phyloP scores from a whole-genome alignment of 202 grass and related monocot species.

The Bolboschoenoplectus hybrid region DNA sequence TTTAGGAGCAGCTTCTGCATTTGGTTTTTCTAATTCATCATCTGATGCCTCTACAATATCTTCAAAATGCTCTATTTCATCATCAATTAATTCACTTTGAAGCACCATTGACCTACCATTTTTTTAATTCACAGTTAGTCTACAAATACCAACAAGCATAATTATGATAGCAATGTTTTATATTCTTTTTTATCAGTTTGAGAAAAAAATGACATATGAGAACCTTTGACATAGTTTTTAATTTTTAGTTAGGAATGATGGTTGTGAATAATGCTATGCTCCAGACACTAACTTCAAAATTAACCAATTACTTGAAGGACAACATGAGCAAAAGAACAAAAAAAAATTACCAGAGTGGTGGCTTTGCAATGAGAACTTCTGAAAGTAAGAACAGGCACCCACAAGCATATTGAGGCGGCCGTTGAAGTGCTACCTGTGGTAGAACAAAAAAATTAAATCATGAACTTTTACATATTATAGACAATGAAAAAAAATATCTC shows the following conservation, averaged over 20 bases:
- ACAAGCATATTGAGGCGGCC: constrained; percentile 88
- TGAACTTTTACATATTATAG: not conserved
- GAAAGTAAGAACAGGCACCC: constrained; percentile 94
- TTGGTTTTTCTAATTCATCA: constrained; percentile 40
- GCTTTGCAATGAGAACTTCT: constrained; percentile 83
- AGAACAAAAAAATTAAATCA: constrained; percentile 29
- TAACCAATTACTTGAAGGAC: not conserved
- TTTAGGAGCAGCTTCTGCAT: constrained; percentile 42
- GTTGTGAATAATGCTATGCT: not conserved
- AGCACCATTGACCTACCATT: constrained; percentile 68
- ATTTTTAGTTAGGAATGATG: not conserved
- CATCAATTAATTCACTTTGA: constrained; percentile 91
- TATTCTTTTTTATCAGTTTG: not conserved
- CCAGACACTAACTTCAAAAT: constrained; percentile 33
- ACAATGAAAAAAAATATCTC: not conserved
- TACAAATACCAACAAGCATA: not conserved
- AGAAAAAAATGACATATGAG: not conserved
- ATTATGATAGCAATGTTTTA: not conserved
- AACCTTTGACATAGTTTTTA: not conserved
- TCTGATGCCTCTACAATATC: constrained; percentile 70
- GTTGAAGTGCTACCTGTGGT: constrained; percentile 80
- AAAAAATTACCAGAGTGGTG: constrained; percentile 78
- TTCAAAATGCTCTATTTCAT: constrained; percentile 87
- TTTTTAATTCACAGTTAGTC: constrained; percentile 39
- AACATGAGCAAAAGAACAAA: not conserved